Evolutionary conservation across 805 yeast genomes (phyloP).

Genomic region (Sugiyamaella smithiae): DNA sequence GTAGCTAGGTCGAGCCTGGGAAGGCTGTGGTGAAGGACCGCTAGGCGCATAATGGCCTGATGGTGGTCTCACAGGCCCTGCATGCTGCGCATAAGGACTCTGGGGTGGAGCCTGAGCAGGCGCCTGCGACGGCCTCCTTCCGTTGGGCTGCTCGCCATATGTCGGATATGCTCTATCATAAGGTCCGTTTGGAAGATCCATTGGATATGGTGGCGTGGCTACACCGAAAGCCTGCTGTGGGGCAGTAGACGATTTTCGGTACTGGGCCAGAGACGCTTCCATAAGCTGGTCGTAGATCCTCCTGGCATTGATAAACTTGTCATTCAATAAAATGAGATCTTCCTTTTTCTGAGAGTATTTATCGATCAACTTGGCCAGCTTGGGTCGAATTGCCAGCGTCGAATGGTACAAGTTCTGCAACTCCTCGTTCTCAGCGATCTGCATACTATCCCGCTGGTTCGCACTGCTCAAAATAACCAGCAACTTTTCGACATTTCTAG

Average conservation of each 20-base stretch:
- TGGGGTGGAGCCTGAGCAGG: constrained; percentile 5
- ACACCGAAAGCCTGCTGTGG: neutral
- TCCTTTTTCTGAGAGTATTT: constrained; percentile 73
- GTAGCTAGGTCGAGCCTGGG: neutral
- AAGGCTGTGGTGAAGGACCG: neutral
- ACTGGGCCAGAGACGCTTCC: constrained; percentile 44
- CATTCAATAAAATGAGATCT: constrained; percentile 69
- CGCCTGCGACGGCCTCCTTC: neutral
- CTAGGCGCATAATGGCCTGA: neutral
- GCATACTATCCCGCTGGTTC: constrained; percentile 33
- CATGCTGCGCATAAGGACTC: neutral
- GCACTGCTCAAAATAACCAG: constrained; percentile 51
- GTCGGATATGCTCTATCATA: neutral
- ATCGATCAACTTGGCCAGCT: constrained; percentile 71
- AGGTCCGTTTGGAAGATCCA: neutral
- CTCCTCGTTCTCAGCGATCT: constrained; percentile 55
- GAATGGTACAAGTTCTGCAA: constrained; percentile 71
- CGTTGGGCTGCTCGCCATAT: neutral
- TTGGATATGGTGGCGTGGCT: constrained; percentile 5
- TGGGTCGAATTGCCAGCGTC: constrained; percentile 68
- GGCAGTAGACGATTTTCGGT: constrained; percentile 14
- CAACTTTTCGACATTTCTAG: constrained; percentile 65
- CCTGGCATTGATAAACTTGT: constrained; percentile 67
- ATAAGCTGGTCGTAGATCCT: constrained; percentile 65
- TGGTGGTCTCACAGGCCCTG: neutral